Base-by-base conservation (phyloP, 2,329 filamentous ascomycete species). In the Colletotrichum somersetense region DNA sequence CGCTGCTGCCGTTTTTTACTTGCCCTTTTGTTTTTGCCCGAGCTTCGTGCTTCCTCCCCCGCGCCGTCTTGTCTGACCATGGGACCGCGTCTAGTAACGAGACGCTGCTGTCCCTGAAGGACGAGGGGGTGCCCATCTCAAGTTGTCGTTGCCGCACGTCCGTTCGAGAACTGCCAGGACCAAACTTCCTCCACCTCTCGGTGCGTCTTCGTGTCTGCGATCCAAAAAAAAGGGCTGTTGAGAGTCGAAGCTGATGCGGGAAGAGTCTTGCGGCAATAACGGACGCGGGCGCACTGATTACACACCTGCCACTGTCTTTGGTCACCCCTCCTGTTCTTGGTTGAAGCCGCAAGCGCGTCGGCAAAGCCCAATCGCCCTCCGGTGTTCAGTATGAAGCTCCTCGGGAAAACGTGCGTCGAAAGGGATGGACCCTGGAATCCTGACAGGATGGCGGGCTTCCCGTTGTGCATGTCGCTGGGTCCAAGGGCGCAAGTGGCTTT, bases 371-470 rank as follows among this genome's bases (percentile, higher is more conserved):
- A 23, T 23, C 11, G 12, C 20, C 18, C 16, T 35, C 11, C 11
- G 5, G 23, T 23, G n/a, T 20, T 4, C 11, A 57, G 6, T 16
- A 6, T 30, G 20, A 38, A n/a, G 18, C 5, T n/a, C 20, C 33
- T n/a, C 18, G 14, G 6, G 23, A 52, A 30, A 30, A 52, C 50
- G 50, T 52, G 61, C 48, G 23, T n/a, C 46, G 16, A 42, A 40
- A 52, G 38, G 50, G 48, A 42, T 55, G 48, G 35, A 40, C 48
- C 48, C 48, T 35, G 48, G 23, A 64, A 55, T 64, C n/a, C n/a
- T 33, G 62, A 33, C 35, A 44, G 61, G 18, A 46, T 4, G 44
- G 44, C 5, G 42, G 46, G 62, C 11, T 52, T 64, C 48, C 62
- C 62, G 48, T 55, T 48, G 55, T 64, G 62, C 62, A 64, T 23